Base-by-base conservation (phyloP, 169 alveolate genomes). In the Eimeria praecox region DNA sequence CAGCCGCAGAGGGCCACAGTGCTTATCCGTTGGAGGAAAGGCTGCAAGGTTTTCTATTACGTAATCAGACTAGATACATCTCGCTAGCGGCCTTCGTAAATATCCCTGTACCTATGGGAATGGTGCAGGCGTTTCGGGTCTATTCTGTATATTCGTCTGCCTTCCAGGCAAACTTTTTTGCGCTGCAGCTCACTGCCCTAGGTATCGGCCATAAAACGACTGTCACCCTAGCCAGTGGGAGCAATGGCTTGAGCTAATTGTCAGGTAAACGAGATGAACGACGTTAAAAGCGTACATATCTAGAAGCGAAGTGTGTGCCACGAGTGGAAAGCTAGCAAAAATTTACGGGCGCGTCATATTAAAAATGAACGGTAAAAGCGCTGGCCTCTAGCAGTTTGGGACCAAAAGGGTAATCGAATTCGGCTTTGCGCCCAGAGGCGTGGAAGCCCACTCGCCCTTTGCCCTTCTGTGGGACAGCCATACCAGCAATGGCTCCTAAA, bases 311-410 rank as follows among this genome's bases (percentile, higher is more conserved):
- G 14, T 30, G 46, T 16, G 80, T 6, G 27, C 24, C 5, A 64
- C 75, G 35, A 64, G 40, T 56, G 4, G 24, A 59, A 59, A 1
- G 33, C 69, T 64, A 64, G 35, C 0, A 27, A 24, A 8, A 3
- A n/a, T n/a, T 64, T 8, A n/a, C 35, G 20, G 20, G 35, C n/a
- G 75, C 75, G 75, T 64, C 40, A 12, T 12, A n/a, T 64, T n/a
- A 64, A 64, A 64, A 64, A n/a, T n/a, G 40, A 64, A 64, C 75
- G 75, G 75, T 64, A 64, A 64, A 64, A 64, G 35, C 75, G 24
- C 75, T 3, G 75, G 35, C 14, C 75, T 64, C 12, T 64, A 64
- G 49, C 46, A 18, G 69, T 59, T 59, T 59, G 16, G 80, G 49
- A 69, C 18, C 42, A n/a, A 27, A 22, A 69, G 80, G 49, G 35